A percentile compares a stretch with the other conserved stretches of the same genome.
These are phyloP conservation scores for Colletotrichum destructivum DNA, from an alignment of 2,329 filamentous ascomycete species.

Conservation along the genomic window DNA sequence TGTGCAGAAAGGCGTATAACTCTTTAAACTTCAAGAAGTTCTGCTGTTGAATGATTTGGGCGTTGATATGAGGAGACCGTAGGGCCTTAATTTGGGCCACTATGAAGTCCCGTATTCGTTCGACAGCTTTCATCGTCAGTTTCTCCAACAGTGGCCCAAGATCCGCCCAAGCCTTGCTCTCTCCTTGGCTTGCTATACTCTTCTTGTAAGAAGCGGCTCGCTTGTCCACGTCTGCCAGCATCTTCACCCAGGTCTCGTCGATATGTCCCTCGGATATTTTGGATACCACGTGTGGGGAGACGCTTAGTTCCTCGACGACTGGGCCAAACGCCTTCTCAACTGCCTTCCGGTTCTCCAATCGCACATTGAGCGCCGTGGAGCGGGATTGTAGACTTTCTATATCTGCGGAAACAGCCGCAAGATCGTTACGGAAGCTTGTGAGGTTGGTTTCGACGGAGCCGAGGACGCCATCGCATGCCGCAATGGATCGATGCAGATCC, in stretches of 20 bases:
- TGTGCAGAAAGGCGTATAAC: slow-evolving; percentile 86
- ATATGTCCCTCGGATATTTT: slow-evolving; percentile 91
- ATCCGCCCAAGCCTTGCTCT: slow-evolving; percentile 85
- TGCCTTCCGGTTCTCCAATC: slow-evolving; percentile 89
- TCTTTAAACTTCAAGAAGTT: slow-evolving; percentile 92
- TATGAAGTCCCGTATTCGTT: slow-evolving; percentile 93
- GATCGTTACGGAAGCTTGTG: slow-evolving; percentile 92
- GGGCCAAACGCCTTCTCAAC: slow-evolving; percentile 91
- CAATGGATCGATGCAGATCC: slow-evolving; percentile 90
- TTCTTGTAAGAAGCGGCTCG: slow-evolving; percentile 80
- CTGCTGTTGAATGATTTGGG: slow-evolving; percentile 96
- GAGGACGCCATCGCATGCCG: slow-evolving; percentile 92
- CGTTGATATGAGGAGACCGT: slow-evolving; percentile 95
- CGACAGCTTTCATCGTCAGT: slow-evolving; percentile 85
- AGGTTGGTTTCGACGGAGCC: slow-evolving; percentile 94
- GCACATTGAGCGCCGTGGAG: slow-evolving; percentile 85
- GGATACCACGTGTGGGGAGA: slow-evolving; percentile 86
- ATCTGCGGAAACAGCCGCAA: slow-evolving; percentile 92
- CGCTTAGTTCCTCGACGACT: slow-evolving; percentile 90
- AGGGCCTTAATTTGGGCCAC: slow-evolving; percentile 95
- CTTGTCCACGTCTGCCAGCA: slow-evolving; percentile 86
- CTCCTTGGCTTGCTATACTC: slow-evolving; percentile 71
- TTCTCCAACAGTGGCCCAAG: slow-evolving; percentile 88
- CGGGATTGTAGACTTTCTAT: slow-evolving; percentile 94
- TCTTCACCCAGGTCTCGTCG: slow-evolving; percentile 89